These are phyloP conservation scores for Aspergillus olivimuriae DNA, from an alignment of 495 filamentous ascomycete genomes.

Conservation along the genomic window DNA sequence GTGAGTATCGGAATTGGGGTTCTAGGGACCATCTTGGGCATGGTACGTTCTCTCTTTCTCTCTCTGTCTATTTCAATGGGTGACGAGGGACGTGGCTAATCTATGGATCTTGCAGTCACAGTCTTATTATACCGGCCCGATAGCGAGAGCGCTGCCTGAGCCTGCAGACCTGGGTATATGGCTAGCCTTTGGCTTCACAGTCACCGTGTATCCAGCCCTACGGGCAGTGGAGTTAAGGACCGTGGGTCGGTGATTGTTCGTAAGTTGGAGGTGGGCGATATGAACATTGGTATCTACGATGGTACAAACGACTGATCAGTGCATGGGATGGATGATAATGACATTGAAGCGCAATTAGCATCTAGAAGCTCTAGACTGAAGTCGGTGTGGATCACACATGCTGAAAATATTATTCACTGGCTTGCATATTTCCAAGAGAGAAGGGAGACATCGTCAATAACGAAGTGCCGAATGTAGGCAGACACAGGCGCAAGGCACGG, in stretches of 20 bases:
- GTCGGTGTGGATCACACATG: too few species aligned
- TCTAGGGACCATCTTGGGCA: conserved; percentile 55
- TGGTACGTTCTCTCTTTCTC: conserved; percentile 48
- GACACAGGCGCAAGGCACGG: too few species aligned
- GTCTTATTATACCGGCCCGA: conserved; percentile 36
- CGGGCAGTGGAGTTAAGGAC: conserved; percentile 41
- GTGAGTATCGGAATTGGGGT: conserved; percentile 55
- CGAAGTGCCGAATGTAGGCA: too few species aligned
- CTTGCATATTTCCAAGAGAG: too few species aligned
- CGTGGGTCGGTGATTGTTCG: conserved; percentile 10
- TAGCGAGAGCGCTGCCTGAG: conserved; percentile 37
- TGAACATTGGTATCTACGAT: too few species aligned
- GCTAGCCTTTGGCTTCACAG: conserved; percentile 38
- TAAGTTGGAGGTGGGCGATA: neutral
- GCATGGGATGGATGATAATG: too few species aligned
- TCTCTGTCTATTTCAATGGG: conserved; percentile 6
- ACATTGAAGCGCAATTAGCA: too few species aligned
- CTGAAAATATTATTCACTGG: too few species aligned
- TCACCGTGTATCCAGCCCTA: conserved; percentile 40
- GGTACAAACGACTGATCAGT: too few species aligned
- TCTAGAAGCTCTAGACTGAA: too few species aligned
- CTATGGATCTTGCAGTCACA: conserved; percentile 1
- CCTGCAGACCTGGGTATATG: conserved; percentile 26
- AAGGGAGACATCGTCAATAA: too few species aligned
- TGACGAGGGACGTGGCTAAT: neutral